Evolutionary conservation across 2,329 filamentous ascomycete species (phyloP).

Genomic region (Aspergillus terreus): DNA sequence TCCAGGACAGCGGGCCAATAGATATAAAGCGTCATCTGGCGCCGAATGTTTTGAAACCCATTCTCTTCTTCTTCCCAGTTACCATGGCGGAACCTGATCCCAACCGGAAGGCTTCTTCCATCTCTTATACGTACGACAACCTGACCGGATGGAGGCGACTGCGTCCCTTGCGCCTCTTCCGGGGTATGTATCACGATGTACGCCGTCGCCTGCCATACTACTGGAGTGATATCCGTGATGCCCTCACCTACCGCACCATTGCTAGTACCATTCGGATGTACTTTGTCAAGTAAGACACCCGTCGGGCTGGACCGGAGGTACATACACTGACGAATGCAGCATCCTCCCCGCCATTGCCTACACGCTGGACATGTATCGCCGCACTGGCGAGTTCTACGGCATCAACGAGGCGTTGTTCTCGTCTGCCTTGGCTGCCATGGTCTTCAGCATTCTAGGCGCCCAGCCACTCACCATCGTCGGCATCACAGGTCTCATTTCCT

Average conservation of each 20-base stretch:
- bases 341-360: constrained; percentile 58
- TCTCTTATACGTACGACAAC: constrained; percentile 32
- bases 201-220: constrained; percentile 53
- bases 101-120: constrained; percentile 20
- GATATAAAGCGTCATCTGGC: neutral
- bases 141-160: constrained; percentile 40
- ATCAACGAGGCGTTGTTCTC: constrained; percentile 56
- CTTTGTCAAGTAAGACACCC: constrained; percentile 44
- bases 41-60: neutral
- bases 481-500: constrained; percentile 52
- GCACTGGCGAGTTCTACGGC: constrained; percentile 53
- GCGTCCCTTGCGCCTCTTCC: constrained; percentile 42
- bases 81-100: constrained; percentile 5
- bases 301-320: too few relatives aligned
- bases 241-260: constrained; percentile 52
- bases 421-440: constrained; percentile 53
- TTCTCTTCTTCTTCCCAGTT: neutral
- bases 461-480: constrained; percentile 57
- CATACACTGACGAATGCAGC: constrained; percentile 19
- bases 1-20: neutral
- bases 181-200: constrained; percentile 55
- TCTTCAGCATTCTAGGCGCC: constrained; percentile 51
- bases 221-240: constrained; percentile 54
- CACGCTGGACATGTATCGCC: constrained; percentile 55
- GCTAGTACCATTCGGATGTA: constrained; percentile 57